Conservation (phyloP, 495 filamentous ascomycete species). For the Penicillium lividum region DNA sequence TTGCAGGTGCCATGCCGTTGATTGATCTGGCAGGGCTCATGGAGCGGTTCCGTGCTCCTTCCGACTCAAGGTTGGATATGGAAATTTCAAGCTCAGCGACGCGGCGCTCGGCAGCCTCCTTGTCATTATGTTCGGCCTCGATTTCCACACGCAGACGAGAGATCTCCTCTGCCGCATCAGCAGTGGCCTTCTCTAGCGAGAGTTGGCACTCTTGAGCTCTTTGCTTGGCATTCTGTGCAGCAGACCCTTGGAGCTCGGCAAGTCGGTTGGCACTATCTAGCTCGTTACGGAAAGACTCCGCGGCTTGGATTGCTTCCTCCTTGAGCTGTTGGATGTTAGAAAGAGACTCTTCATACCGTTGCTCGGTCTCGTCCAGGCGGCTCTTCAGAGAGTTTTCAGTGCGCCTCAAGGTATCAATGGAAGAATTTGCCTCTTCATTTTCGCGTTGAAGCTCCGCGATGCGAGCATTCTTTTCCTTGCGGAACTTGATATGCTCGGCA, state of each 20-base stretch:
- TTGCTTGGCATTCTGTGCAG: conserved; percentile 75
- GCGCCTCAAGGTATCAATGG: conserved; percentile 71
- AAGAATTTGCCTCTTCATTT: conserved; percentile 78
- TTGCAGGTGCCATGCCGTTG: conserved; percentile 51
- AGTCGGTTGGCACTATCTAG: conserved; percentile 77
- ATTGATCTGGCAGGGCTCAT: conserved; percentile 55
- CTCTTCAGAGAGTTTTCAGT: conserved; percentile 78
- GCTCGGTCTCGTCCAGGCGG: conserved; percentile 78
- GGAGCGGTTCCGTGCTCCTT: conserved; percentile 36
- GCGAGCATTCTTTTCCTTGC: conserved; percentile 89
- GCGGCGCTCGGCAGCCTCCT: conserved; percentile 66
- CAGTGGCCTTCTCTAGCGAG: conserved; percentile 72
- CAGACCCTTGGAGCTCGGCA: conserved; percentile 80
- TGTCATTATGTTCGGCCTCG: conserved; percentile 76
- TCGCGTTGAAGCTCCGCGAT: conserved; percentile 84
- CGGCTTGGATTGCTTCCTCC: conserved; percentile 72
- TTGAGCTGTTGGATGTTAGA: conserved; percentile 78
- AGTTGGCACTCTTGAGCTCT: conserved; percentile 81
- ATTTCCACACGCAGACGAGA: conserved; percentile 75
- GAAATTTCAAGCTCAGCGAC: conserved; percentile 74
- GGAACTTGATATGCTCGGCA: conserved; percentile 81
- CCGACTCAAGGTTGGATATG: conserved; percentile 65
- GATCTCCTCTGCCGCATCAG: conserved; percentile 79
- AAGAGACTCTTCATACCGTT: conserved; percentile 82
- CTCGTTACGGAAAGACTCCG: conserved; percentile 81